A percentile compares a stretch with the other conserved stretches of the same genome.
phyloP scores from a whole-genome alignment of 192 early-diverging fungal species.

The Coemansia nantahalensis region DNA sequence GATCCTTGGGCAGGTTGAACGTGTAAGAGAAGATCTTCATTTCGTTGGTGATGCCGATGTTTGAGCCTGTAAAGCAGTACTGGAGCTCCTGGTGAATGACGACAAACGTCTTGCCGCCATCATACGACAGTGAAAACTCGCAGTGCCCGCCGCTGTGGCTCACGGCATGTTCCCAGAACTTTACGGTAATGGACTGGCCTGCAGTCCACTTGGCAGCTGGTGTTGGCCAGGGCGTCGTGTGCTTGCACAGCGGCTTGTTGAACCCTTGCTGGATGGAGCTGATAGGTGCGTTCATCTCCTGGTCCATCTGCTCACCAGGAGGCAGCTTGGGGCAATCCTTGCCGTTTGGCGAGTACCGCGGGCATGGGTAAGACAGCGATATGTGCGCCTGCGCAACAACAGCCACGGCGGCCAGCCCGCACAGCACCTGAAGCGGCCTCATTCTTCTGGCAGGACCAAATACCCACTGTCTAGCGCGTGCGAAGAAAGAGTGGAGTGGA shows the following conservation, averaged over 20 bases:
- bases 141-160: conserved; percentile 59
- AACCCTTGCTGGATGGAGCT: conserved; percentile 4
- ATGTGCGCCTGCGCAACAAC: too few species aligned
- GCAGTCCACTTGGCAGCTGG: conserved; percentile 46
- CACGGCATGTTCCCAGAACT: conserved; percentile 39
- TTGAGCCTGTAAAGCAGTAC: conserved; percentile 37
- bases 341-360: conserved; percentile 28
- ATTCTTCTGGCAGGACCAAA: too few species aligned
- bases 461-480: too few species aligned
- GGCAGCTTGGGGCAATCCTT: conserved; percentile 40
- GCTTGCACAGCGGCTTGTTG: conserved; percentile 50
- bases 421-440: too few species aligned
- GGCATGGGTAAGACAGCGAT: conserved; percentile 28
- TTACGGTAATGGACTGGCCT: conserved; percentile 44
- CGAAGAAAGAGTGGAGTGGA: too few species aligned
- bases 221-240: conserved; percentile 26
- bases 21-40: conserved; percentile 20
- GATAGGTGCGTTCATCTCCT: conserved; percentile 18
- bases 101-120: conserved; percentile 55
- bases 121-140: conserved; percentile 59
- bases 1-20: conserved; percentile 54
- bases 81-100: conserved; percentile 54
- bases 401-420: too few species aligned
- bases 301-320: conserved; percentile 39
- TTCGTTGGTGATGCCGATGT: conserved; percentile 10